Evolutionary conservation across 2,329 filamentous ascomycete genomes (phyloP).

Genomic region (Clarireedia homoeocarpa): DNA sequence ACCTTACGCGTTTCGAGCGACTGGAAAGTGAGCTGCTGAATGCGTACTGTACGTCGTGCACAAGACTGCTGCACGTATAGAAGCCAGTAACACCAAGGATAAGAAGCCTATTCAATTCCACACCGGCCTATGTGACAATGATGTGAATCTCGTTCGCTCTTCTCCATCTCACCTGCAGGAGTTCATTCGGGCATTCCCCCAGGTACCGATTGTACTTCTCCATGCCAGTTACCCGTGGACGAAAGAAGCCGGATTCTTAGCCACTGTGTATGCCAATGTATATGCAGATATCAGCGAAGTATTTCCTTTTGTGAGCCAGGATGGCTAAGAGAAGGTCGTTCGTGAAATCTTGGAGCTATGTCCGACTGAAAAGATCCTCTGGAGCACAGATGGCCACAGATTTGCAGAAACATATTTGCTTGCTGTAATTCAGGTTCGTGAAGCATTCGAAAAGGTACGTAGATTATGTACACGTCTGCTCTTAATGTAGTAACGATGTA

Average conservation of each 20-base stretch:
- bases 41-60: slow-evolving; percentile 61
- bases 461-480: not conserved
- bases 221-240: slow-evolving; percentile 79
- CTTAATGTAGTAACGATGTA: slow-evolving; percentile 24
- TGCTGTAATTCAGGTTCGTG: slow-evolving; percentile 63
- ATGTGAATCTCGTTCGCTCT: slow-evolving; percentile 60
- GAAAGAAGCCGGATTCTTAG: slow-evolving; percentile 69
- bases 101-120: slow-evolving; percentile 78
- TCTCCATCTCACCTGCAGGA: slow-evolving; percentile 70
- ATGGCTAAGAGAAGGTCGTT: slow-evolving; percentile 65
- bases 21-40: slow-evolving; percentile 60
- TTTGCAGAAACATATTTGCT: slow-evolving; percentile 73
- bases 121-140: slow-evolving; percentile 73
- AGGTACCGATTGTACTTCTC: slow-evolving; percentile 67
- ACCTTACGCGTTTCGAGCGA: slow-evolving; percentile 36
- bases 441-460: slow-evolving; percentile 58
- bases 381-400: slow-evolving; percentile 74
- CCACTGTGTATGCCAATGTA: slow-evolving; percentile 68
- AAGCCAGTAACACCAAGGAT: slow-evolving; percentile 32
- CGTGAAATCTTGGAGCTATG: slow-evolving; percentile 68
- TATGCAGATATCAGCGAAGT: slow-evolving; percentile 80
- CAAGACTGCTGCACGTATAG: slow-evolving; percentile 51
- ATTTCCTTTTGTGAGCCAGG: slow-evolving; percentile 68
- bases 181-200: slow-evolving; percentile 61
- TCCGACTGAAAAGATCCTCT: slow-evolving; percentile 67